Base-by-base conservation (phyloP, 371 early-diverging fungal species). In the Actinomortierella wolfii region DNA sequence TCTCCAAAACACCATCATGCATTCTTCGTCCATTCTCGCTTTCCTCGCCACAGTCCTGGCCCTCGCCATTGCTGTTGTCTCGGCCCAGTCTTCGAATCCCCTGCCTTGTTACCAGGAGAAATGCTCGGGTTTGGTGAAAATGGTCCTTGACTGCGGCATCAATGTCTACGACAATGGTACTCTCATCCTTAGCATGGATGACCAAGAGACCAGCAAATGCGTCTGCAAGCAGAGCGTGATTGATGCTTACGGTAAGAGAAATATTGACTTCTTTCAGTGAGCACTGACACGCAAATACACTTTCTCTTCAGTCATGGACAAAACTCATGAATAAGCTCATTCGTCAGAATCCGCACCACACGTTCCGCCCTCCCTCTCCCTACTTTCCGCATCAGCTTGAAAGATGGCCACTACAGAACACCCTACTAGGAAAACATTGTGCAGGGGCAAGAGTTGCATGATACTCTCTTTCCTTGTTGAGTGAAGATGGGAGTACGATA, bases 101-200 rank as follows among this genome's bases (percentile, higher is more conserved):
- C 59, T 66, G 9, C 66, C 73, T n/a, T 71, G 73, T 57, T 71
- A 61, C 54, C 28, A 71, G 59, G 62, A 54, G n/a, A 61, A 56
- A 20, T 71, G 73, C 56, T 49, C 50, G 18, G 52, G 55, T 15
- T 34, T 71, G 62, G 61, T 71, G 49, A 14, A 28, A 15, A 53
- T 25, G 50, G 52, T 71, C 51, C 24, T 59, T 21, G 66, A 61
- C 15, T 71, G 73, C 41, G 41, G 55, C 42, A 59, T 71, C 57
- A 66, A 55, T 25, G 56, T 71, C 50, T 56, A 66, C 50, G 0
- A 57, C 42, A 61, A 51, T 17, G 73, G 66, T 56, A 59, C 65
- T 56, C 65, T 66, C 55, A 60, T 56, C 62, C 66, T 66, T 47
- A 53, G 48, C 45, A 51, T 48, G 24, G 25, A 52, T 53, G 44